Base-by-base conservation (phyloP, 2,329 filamentous ascomycete species). In the Laburnicola sp. region DNA sequence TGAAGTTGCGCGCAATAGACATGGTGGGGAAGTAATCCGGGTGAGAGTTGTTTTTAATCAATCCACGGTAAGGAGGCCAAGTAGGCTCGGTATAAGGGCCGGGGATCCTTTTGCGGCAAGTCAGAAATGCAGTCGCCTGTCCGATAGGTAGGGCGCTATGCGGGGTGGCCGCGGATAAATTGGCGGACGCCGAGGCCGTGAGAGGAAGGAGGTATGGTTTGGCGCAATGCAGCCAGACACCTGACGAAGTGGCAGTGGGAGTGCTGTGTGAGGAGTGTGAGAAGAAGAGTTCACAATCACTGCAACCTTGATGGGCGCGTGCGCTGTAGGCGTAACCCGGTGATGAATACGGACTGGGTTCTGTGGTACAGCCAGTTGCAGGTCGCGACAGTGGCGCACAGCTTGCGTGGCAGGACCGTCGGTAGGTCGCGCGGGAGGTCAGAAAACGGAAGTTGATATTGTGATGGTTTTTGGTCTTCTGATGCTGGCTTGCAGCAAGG, bases 1-100 rank as follows among this genome's bases (percentile, higher is more conserved):
- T 88, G 71, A 92, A 88, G 52, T 87, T 87, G 68, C 88, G 82
- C 45, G 86, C 81, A 62, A 92, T 76, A 64, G 82, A 84, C 80
- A 79, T 79, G 59, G 57, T 74, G 68, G 55, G 48, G 46, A 58
- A 60, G 69, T 70, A 64, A 67, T 70, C 60, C 59, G 42, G 50
- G 55, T 60, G 55, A 56, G 50, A 64, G 63, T 65, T 58, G 54
- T 53, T 58, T 53, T 55, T 60, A 60, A 58, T 49, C 44, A 48
- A 63, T 58, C 53, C 59, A 53, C 51, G 50, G 59, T 28, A 41
- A 32, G 35, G 38, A 30, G 23, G 60, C 61, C 56, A 57, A 59
- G 59, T 58, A 54, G 54, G 23, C 48, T 47, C 58, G 61, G 62
- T 55, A 28, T 49, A 49, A 64, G 63, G 66, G 58, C 69, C 66